A percentile compares a stretch with the other conserved stretches of the same genome.
Conservation (phyloP, 768 basidiomycete genomes). For the Mycena venus region DNA sequence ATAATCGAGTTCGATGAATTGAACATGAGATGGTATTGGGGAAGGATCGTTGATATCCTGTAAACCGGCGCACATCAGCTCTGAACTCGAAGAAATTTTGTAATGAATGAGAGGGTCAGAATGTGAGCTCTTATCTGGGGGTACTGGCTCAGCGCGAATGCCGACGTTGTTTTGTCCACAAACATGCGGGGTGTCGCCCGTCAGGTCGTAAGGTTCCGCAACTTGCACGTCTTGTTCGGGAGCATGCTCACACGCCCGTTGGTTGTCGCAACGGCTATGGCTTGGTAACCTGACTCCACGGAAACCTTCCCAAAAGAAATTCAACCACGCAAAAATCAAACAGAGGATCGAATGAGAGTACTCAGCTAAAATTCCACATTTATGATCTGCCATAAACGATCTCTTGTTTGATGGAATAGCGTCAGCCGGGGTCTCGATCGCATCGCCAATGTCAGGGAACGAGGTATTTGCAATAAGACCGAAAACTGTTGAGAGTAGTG, state of each 20-base stretch:
- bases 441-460: not conserved
- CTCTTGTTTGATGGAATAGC: not conserved
- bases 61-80: not conserved
- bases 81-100: not conserved
- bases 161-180: not conserved
- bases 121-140: not conserved
- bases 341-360: not conserved
- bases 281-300: not conserved
- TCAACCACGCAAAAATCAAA: not conserved
- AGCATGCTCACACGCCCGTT: too few species aligned
- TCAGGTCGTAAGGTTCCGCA: not conserved
- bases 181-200: not conserved
- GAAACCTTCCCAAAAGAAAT: not conserved
- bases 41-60: not conserved
- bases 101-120: not conserved
- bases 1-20: too few species aligned
- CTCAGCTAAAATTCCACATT: not conserved
- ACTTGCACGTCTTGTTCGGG: too few species aligned
- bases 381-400: not conserved
- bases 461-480: not conserved
- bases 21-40: not conserved
- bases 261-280: too few species aligned
- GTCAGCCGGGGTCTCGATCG: not conserved
- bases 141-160: not conserved
- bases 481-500: not conserved